phyloP scores from a whole-genome alignment of 2,329 filamentous ascomycete genomes.

The Blastomyces silverae region DNA sequence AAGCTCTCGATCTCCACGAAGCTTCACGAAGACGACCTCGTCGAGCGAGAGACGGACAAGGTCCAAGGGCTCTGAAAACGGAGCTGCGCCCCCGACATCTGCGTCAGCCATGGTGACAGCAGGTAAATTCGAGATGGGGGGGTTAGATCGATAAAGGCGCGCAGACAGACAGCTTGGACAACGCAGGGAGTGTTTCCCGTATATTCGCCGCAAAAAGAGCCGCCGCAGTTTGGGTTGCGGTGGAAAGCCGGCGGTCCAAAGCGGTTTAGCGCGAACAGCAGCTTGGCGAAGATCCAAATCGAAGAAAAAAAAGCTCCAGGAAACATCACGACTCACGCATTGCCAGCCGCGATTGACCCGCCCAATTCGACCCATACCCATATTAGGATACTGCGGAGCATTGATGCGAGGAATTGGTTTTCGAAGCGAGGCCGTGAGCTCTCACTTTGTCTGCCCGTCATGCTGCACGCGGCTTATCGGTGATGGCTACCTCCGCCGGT shows the following conservation, averaged over 20 bases:
- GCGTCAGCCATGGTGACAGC: constrained; percentile 59
- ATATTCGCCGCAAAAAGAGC: background rate
- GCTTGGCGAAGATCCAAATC: background rate
- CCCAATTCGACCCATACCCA: background rate
- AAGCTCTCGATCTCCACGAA: constrained; percentile 89
- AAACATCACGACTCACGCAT: background rate
- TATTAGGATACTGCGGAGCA: background rate
- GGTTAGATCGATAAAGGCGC: background rate
- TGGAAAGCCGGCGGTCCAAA: constrained; percentile 10
- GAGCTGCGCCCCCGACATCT: constrained; percentile 60
- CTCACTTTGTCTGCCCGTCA: constrained; percentile 26
- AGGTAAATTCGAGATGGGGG: background rate
- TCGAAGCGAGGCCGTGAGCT: constrained; percentile 27
- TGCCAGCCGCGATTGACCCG: background rate
- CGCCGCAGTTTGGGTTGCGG: background rate
- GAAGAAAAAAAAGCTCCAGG: constrained; percentile 3
- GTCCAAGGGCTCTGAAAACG: constrained; percentile 87
- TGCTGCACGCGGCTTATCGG: constrained; percentile 22
- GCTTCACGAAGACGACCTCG: constrained; percentile 94
- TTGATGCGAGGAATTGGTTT: constrained; percentile 27
- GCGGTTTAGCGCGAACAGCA: constrained; percentile 15
- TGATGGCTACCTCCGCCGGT: constrained; percentile 11
- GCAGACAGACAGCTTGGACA: background rate
- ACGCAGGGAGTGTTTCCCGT: background rate
- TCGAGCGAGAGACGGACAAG: constrained; percentile 90